Conservation (phyloP, 2,329 filamentous ascomycete genomes). For the Phyllosticta citriasiana region DNA sequence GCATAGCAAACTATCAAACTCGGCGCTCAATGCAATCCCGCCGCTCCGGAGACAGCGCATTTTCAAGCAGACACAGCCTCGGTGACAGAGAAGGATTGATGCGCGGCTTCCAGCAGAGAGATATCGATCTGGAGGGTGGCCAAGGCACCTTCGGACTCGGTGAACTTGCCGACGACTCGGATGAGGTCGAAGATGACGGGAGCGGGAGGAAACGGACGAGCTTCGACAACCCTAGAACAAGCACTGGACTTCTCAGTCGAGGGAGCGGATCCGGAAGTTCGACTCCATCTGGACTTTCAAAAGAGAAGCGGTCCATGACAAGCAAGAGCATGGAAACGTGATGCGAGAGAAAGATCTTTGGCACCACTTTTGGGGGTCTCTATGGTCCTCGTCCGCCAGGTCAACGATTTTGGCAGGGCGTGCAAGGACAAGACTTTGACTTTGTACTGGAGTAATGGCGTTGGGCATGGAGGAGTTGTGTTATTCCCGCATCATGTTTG, state of each 20-base stretch:
- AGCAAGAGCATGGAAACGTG: slow-evolving; percentile 9
- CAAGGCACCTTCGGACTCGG: slow-evolving; percentile 57
- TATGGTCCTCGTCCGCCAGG: neutral
- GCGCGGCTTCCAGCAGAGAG: slow-evolving; percentile 53
- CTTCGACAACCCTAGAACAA: slow-evolving; percentile 19
- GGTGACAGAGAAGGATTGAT: slow-evolving; percentile 75
- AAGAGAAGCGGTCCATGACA: slow-evolving; percentile 5
- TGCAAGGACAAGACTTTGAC: neutral
- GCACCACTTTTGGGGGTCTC: neutral
- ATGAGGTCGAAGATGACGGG: slow-evolving; percentile 24
- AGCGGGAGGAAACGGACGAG: slow-evolving; percentile 22
- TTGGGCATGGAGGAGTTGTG: neutral
- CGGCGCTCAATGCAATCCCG: slow-evolving; percentile 87
- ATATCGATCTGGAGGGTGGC: slow-evolving; percentile 34
- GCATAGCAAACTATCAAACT: slow-evolving; percentile 79
- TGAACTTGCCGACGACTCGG: slow-evolving; percentile 63
- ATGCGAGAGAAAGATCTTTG: neutral
- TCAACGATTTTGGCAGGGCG: neutral
- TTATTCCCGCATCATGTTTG: neutral
- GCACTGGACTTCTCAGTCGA: neutral
- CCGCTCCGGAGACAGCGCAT: slow-evolving; percentile 50
- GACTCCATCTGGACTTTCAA: slow-evolving; percentile 5
- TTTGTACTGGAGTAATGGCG: neutral
- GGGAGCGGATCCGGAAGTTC: neutral
- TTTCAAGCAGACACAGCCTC: slow-evolving; percentile 36